Evolutionary conservation across 2,329 filamentous ascomycete genomes (phyloP), one percentile per base, ranked within the genome.

Genomic region (Pseudopithomyces chartarum): DNA sequence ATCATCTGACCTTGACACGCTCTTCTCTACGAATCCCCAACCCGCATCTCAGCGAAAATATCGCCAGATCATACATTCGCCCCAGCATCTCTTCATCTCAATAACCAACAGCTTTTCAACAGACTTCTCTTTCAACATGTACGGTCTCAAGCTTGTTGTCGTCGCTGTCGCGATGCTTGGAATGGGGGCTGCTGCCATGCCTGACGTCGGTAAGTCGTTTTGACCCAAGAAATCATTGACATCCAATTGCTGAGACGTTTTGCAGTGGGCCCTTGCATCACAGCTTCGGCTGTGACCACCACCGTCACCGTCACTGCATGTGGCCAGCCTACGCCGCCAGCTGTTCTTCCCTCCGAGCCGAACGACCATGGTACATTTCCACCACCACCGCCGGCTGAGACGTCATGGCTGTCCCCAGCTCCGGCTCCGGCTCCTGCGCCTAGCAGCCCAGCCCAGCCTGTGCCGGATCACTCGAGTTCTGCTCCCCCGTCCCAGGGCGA

Each of bases 241-340:
- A 46, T 17, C 12, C 10, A 34, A 6, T 39, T 3, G 44, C 62
- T 67, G 54, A 68, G 47, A 15, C 19, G 8, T 8, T 34, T 10
- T 57, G 20, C 50, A 57, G 62, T 54, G 13, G 19, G 26, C 4
- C 17, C 13, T 48, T 58, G 52, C 23, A 15, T 29, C 29, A 65
- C 64, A 56, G 59, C 59, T 36, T 34, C 61, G 20, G 56, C 64
- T n/a, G 58, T 59, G 47, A 70, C 65, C 23, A 63, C 69, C 22
- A 71, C 69, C 48, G 58, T 70, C 50, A 69, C 64, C 33, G 55
- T 65, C 59, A 68, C 64, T 45, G 58, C 65, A 52, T 71, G 67
- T 57, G 57, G 51, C 55, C 44, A 55, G 51, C 29, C 49, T 39
- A 58, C 63, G 36, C 47, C 53, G 40, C 52, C 56, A 23, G 56